phyloP scores from a whole-genome alignment of 2,329 filamentous ascomycete species.

The Pseudocercospora pini-densiflorae region DNA sequence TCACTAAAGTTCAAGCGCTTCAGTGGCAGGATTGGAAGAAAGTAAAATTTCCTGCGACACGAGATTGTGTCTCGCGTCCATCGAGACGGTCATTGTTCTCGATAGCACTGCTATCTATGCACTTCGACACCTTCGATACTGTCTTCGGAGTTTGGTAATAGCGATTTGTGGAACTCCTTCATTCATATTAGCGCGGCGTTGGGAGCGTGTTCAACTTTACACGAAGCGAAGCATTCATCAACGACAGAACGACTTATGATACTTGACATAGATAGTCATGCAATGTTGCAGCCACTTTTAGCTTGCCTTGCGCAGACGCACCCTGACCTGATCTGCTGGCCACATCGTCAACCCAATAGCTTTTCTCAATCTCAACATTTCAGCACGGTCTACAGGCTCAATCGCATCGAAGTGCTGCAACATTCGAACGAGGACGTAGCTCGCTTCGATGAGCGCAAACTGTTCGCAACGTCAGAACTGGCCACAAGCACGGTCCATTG shows the following conservation, averaged over 20 bases:
- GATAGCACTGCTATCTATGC: too few relatives aligned
- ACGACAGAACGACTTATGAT: too few relatives aligned
- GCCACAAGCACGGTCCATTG: too few relatives aligned
- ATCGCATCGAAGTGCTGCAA: slow-evolving; percentile 69
- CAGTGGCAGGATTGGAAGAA: slow-evolving; percentile 16
- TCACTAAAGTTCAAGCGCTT: slow-evolving; percentile 17
- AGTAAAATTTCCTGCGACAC: slow-evolving; percentile 1
- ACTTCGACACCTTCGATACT: too few relatives aligned
- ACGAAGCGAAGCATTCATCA: too few relatives aligned
- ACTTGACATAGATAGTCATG: background rate
- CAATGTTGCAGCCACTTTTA: background rate
- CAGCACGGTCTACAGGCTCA: slow-evolving; percentile 33
- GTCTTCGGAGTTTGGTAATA: too few relatives aligned
- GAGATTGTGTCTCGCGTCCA: background rate
- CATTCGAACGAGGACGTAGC: slow-evolving; percentile 71
- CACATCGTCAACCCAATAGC: slow-evolving; percentile 35
- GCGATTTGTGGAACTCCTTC: too few relatives aligned
- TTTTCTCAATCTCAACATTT: slow-evolving; percentile 37
- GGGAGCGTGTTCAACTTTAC: background rate
- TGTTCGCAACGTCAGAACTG: too few relatives aligned
- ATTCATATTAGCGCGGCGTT: background rate
- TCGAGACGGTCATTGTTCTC: too few relatives aligned
- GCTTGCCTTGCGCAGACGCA: slow-evolving; percentile 28
- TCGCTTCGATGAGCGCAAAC: slow-evolving; percentile 77
- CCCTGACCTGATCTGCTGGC: slow-evolving; percentile 29